Percentiles rank a stretch among this genome's conserved stretches.
Conservation (phyloP, 208 protist species). For the Phytomonas sp. region DNA sequence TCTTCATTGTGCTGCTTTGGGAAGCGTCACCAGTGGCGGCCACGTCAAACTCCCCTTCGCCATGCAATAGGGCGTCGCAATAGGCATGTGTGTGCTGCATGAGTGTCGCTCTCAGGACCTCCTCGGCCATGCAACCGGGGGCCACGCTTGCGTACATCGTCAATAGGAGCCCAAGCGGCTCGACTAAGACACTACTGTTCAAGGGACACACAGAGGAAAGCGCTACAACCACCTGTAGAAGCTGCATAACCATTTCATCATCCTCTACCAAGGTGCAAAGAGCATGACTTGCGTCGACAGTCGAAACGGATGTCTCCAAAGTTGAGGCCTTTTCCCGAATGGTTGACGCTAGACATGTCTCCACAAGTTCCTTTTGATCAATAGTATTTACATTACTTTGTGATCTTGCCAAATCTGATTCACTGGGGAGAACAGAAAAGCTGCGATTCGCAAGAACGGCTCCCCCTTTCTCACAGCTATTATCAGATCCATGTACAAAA, state of each 20-base stretch:
- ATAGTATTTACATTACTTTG: not conserved
- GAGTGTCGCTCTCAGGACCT: conserved; percentile 53
- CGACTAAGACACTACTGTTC: conserved; percentile 22
- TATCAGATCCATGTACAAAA: not conserved
- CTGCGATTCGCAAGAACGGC: not conserved
- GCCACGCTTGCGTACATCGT: conserved; percentile 36
- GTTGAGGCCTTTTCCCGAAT: not conserved
- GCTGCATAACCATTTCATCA: conserved; percentile 48
- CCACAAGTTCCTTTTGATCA: not conserved
- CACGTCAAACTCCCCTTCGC: not conserved
- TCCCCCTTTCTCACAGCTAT: not conserved
- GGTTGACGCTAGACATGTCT: not conserved
- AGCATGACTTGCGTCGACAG: not conserved
- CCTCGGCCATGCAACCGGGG: conserved; percentile 50
- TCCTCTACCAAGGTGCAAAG: conserved; percentile 18
- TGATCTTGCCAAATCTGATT: not conserved
- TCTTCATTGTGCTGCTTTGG: conserved; percentile 4
- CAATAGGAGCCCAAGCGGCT: conserved; percentile 50
- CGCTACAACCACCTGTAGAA: conserved; percentile 45
- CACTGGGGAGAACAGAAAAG: not conserved
- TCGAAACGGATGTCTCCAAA: not conserved
- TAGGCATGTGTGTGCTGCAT: conserved; percentile 40
- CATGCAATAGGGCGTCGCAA: conserved; percentile 20
- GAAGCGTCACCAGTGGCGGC: not conserved
- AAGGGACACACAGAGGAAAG: conserved; percentile 43